Percentiles rank a stretch among this genome's conserved stretches.
phyloP scores from a whole-genome alignment of 352 stramenopile species.

The Globisporangium cylindrosporum region DNA sequence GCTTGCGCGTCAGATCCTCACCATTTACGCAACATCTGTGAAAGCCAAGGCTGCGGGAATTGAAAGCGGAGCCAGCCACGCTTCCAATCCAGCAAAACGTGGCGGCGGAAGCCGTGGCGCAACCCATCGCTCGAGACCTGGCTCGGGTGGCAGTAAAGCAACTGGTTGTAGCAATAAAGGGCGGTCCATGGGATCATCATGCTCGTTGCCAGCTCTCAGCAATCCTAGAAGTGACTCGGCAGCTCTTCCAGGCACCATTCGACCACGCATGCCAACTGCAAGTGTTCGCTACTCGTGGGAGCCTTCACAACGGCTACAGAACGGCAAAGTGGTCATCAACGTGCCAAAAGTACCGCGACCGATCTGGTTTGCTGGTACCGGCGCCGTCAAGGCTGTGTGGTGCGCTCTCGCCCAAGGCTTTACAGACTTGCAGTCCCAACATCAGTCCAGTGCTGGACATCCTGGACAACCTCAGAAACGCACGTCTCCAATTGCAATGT shows the following conservation, averaged over 20 bases:
- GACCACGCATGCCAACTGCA: background rate
- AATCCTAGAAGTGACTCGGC: background rate
- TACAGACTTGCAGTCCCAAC: slow-evolving; percentile 19
- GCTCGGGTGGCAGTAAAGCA: background rate
- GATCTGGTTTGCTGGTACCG: slow-evolving; percentile 86
- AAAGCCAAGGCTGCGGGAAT: slow-evolving; percentile 43
- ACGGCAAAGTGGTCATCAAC: slow-evolving; percentile 75
- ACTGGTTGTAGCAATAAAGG: background rate
- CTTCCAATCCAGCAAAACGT: background rate
- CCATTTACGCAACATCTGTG: slow-evolving; percentile 79
- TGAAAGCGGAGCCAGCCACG: background rate
- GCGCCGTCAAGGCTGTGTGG: slow-evolving; percentile 82
- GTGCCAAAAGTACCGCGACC: slow-evolving; percentile 74
- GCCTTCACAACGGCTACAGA: slow-evolving; percentile 46
- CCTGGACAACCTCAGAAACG: background rate
- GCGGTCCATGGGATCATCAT: slow-evolving; percentile 13
- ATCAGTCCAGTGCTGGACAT: background rate
- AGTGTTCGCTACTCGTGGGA: slow-evolving; percentile 69
- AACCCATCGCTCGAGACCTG: background rate
- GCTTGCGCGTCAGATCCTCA: slow-evolving; percentile 87
- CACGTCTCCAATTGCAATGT: slow-evolving; percentile 26
- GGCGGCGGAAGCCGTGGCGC: background rate
- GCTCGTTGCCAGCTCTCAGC: slow-evolving; percentile 21
- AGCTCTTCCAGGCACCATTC: background rate
- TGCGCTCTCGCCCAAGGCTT: slow-evolving; percentile 63